Base-by-base conservation (phyloP, 2,329 filamentous ascomycete species). In the Fusarium anguioides region DNA sequence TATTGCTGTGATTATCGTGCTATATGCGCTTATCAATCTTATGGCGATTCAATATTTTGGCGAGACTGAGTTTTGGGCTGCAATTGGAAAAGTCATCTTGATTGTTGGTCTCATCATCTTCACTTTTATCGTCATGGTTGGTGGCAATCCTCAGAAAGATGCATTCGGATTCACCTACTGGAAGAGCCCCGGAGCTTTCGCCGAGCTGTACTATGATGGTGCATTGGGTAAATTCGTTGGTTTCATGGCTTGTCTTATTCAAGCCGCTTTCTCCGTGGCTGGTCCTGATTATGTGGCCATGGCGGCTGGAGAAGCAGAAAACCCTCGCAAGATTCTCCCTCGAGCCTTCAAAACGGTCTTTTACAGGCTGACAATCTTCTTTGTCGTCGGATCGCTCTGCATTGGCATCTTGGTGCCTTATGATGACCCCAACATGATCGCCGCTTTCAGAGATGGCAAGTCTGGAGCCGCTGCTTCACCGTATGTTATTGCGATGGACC, bases 101-200 rank as follows among this genome's bases (percentile, higher is more conserved):
- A 91, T 92, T 60, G 78, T 93, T 33, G 90, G 87, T 2, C 82
- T 95, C 48, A 85, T 94, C 68, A 71, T 88, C 65, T 94, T 92
- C 79, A 95, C 93, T 4, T 93, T 97, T 73, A 84, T 96, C 66
- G 87, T 89, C 66, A 95, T 96, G 89, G 80, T 96, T 2, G 93
- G 93, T 9, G 93, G 91, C 4, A 96, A 95, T 69, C 93, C 93
- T 0, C 75, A 88, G 1, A 82, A 86, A 35, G 90, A 94, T 68
- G 81, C 86, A 0, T 92, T 92, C 64, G 92, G 92, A 1, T 95
- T 95, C 75, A 84, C 76, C 0, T 88, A 85, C 75, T 91, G 88
- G 87, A 81, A 84, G 5, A 80, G 86, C 1, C 92, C 91, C 0
- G 92, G 92, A 2, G 83, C 91, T 0, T 94, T 95, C 74, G 84